Base-by-base conservation (phyloP, 2,329 filamentous ascomycete species). In the Kalmusia sp. region DNA sequence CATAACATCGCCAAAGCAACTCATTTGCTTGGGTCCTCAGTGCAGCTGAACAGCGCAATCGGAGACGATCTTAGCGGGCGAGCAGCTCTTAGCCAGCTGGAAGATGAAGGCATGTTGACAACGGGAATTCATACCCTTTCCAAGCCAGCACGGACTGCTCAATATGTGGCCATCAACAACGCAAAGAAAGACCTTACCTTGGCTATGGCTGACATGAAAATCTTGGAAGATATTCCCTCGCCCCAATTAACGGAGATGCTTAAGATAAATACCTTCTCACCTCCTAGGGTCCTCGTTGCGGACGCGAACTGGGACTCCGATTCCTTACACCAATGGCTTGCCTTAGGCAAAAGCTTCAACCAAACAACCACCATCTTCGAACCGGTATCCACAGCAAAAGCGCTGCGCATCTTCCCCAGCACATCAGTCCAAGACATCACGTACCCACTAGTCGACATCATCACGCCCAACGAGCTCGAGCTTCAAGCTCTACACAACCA, bases 121-220 rank as follows among this genome's bases (percentile, higher is more conserved):
- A 76, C 80, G 9, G 87, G 85, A 34, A 84, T 97, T 45, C 82
- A 69, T 34, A 69, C 65, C 1, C 59, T 79, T 0, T 59, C 64
- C 4, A 57, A 59, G 19, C 79, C 79, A 2, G 82, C 81, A 27
- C 84, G 90, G 51, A 98, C 93, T 2, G 92, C 93, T 0, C 92
- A 97, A 72, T 98, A 98, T 71, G 85, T 98, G 3, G 90, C 93
- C 14, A 80, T 98, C 59, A 99, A 98, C 70, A 90, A 96, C 68
- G 80, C 80, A 0, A 85, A 88, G 54, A 96, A 92, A 72, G 89
- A 93, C 58, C 84, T 99, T 2, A 82, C 93, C n/a, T 76, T 97
- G 58, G 93, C 92, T 39, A 96, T 97, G 91, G 93, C 93, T 4
- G 95, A 98, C 70, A 97, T 98, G 92, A 84, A 82, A 50, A 93